Evolutionary conservation across 768 basidiomycete genomes (phyloP), one percentile per base, ranked within the genome.

Genomic region (Calocera viscosa): DNA sequence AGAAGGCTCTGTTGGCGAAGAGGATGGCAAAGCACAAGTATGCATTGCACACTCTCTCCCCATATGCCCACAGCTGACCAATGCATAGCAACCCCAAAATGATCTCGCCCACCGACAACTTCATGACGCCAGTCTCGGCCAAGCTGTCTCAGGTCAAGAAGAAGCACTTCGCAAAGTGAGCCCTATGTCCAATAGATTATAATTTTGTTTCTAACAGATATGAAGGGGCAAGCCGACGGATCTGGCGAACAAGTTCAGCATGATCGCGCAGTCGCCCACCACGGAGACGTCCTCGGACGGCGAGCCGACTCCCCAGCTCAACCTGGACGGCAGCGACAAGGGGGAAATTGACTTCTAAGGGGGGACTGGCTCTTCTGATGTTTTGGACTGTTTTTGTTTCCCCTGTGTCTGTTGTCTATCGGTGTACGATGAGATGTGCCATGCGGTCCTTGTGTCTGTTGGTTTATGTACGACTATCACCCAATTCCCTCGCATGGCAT

Each of bases 101-200:
- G 73, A 80, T 94, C 72, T 97, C 95, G 19, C 95, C 95, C 1
- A 96, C 95, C 10, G 95, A 99, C 76, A 91, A 89, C 74, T 81
- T 98, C 77, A 85, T 97, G 82, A 95, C 93, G 1, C 95, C 95
- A 1, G 86, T 86, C 75, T 90, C 94, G 5, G 89, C 94, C 77
- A 98, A 97, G 77, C 82, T 98, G 65, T 88, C 81, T 64, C 90
- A 89, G 19, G 88, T 89, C 1, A 94, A 86, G 82, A 94, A 95
- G 82, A 91, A 92, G 77, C 92, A 91, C 73, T 98, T 96, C 74
- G 80, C 76, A 67, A 96, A 92, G 95, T 95, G 70, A 39, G 87
- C 80, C 16, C 49, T 40, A 16, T 60, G 26, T 32, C 53, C 30
- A 10, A 10, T 32, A 3, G 2, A 5, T 26, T 10, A 10, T 26